Percentiles rank a stretch among this genome's conserved stretches.
Conservation (phyloP, 2,329 filamentous ascomycete genomes). For the Diaporthe citrichinensis region DNA sequence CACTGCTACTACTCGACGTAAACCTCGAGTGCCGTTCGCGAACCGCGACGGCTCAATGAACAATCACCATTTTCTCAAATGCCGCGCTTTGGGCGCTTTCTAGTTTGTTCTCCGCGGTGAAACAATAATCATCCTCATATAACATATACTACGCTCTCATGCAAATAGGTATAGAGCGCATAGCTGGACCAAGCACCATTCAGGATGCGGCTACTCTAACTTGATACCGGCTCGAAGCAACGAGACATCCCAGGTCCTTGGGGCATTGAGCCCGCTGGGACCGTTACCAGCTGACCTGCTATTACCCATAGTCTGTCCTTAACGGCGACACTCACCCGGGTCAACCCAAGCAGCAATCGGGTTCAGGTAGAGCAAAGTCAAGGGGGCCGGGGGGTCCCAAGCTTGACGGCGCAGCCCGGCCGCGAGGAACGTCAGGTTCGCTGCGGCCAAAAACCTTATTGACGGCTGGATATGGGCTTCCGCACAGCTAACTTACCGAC, state of each 20-base stretch:
- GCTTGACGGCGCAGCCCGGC: conserved; percentile 4
- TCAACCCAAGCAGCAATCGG: neutral
- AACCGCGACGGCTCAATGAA: conserved; percentile 13
- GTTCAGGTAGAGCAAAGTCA: neutral
- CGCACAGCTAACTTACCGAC: conserved; percentile 4
- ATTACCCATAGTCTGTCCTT: neutral
- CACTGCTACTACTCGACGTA: neutral
- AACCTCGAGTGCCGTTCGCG: neutral
- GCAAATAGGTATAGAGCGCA: neutral
- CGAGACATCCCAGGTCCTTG: neutral
- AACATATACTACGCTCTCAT: neutral
- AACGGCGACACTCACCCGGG: neutral
- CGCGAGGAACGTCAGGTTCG: neutral
- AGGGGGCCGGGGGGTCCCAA: neutral
- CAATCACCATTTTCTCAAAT: conserved; percentile 22
- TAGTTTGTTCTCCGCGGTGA: neutral
- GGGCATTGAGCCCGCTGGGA: neutral
- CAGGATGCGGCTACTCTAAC: neutral
- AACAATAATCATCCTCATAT: neutral
- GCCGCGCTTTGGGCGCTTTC: neutral
- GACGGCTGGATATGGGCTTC: neutral
- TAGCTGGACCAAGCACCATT: neutral
- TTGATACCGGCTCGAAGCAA: neutral
- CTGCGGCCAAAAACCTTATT: neutral
- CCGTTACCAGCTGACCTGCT: neutral